phyloP scores from a whole-genome alignment of 371 early-diverging fungal species.

The Entomophthora muscae region DNA sequence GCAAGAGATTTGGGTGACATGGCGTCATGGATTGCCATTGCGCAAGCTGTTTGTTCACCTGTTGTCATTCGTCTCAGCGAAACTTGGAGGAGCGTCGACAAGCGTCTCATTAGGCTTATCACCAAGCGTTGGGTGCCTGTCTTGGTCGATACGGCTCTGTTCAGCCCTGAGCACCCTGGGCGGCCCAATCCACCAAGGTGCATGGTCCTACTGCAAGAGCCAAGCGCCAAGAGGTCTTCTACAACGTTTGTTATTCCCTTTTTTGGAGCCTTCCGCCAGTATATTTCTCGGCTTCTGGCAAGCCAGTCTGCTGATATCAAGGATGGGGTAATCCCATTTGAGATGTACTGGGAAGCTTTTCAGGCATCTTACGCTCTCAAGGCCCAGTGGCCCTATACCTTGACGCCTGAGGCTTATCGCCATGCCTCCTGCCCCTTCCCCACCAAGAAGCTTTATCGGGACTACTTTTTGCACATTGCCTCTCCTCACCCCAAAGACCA shows the following conservation, averaged over 20 bases:
- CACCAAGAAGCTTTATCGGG: neutral
- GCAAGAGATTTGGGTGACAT: conserved; percentile 41
- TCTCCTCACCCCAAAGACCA: neutral
- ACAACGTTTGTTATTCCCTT: neutral
- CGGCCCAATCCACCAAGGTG: neutral
- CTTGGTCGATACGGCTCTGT: conserved; percentile 7
- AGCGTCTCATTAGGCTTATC: conserved; percentile 25
- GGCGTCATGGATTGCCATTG: conserved; percentile 53
- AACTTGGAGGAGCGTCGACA: conserved; percentile 48
- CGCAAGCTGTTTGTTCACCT: conserved; percentile 50
- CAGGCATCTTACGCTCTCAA: neutral
- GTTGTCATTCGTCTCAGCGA: conserved; percentile 51
- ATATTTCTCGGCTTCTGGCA: neutral
- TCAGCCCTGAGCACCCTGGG: conserved; percentile 2
- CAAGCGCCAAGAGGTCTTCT: neutral
- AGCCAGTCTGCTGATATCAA: neutral
- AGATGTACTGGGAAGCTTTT: conserved; percentile 1
- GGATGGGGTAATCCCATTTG: neutral
- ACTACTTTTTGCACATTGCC: neutral
- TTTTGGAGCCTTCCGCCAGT: conserved; percentile 6
- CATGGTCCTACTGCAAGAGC: conserved; percentile 6
- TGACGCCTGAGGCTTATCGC: neutral
- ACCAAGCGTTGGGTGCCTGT: conserved; percentile 14
- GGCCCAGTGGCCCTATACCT: neutral
- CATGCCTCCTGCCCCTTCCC: neutral